Conservation (phyloP, 495 filamentous ascomycete genomes). For the Durotheca rogersii region DNA sequence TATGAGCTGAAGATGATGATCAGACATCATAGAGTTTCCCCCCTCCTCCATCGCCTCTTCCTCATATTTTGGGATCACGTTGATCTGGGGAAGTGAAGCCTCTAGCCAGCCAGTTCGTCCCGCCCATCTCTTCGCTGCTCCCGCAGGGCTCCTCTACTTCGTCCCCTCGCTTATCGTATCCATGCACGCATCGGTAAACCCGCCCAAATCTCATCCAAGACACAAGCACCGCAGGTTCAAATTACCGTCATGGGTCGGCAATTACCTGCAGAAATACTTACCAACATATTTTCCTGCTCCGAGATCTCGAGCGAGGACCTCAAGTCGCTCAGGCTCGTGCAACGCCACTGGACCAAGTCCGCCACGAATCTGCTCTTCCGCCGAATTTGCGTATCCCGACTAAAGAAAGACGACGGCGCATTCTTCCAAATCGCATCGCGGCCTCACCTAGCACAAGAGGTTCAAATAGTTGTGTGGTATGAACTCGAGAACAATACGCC, state of each 20-base stretch:
- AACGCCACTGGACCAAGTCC: neutral
- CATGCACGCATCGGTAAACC: no score
- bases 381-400: neutral
- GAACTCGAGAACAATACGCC: neutral
- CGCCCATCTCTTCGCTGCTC: no score
- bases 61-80: no score
- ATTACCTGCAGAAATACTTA: neutral
- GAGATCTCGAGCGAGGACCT: neutral
- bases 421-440: slow-evolving; percentile 6
- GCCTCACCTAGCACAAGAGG: neutral
- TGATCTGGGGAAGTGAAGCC: no score
- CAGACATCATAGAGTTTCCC: no score
- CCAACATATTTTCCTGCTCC: neutral
- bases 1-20: no score
- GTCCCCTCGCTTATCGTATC: no score
- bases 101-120: no score
- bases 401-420: slow-evolving; percentile 4
- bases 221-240: no score
- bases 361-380: slow-evolving; percentile 2
- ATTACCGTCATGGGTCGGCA: neutral
- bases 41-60: no score
- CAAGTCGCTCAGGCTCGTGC: slow-evolving; percentile 3
- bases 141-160: no score
- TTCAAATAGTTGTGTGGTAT: slow-evolving; percentile 8
- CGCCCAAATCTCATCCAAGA: no score